Conservation (phyloP, 2,329 filamentous ascomycete species). For the Truncatella angustata region DNA sequence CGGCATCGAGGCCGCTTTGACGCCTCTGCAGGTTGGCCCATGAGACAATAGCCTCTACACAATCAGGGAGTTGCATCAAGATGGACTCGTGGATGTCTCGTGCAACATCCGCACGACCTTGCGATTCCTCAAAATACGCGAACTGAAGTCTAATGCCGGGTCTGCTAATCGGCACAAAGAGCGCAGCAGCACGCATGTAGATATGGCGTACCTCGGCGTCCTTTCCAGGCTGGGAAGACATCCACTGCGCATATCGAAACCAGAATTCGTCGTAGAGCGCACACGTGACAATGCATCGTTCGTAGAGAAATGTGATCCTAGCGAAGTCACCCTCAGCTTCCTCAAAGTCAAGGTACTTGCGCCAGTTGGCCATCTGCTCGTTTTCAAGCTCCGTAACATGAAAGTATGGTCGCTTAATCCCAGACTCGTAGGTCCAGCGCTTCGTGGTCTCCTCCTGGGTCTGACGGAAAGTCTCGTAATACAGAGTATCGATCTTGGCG, state of each 20-base stretch:
- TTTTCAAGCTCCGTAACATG: conserved; percentile 92
- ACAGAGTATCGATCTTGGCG: conserved; percentile 73
- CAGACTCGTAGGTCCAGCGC: conserved; percentile 91
- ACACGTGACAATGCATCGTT: conserved; percentile 88
- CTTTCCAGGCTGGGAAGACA: conserved; percentile 75
- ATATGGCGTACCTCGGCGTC: conserved; percentile 90
- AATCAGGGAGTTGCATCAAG: conserved; percentile 71
- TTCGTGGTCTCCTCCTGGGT: conserved; percentile 88
- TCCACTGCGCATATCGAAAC: conserved; percentile 96
- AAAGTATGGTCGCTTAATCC: conserved; percentile 95
- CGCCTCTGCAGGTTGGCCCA: conserved; percentile 84
- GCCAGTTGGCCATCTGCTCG: conserved; percentile 82
- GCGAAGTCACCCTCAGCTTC: conserved; percentile 77
- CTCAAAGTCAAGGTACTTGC: conserved; percentile 95
- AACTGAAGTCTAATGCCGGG: conserved; percentile 85
- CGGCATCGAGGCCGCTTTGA: conserved; percentile 78
- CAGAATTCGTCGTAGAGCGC: conserved; percentile 98
- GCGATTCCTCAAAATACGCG: conserved; percentile 91
- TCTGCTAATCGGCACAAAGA: conserved; percentile 84
- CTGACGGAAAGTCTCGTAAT: conserved; percentile 75
- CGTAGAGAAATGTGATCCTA: conserved; percentile 81
- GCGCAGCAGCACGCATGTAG: conserved; percentile 79
- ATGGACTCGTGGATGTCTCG: conserved; percentile 83
- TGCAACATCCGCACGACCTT: conserved; percentile 72
- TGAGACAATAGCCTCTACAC: conserved; percentile 84